Percentiles rank a stretch among this genome's conserved stretches.
Conservation (phyloP, 2,329 filamentous ascomycete species). For the Ascochyta rabiei region DNA sequence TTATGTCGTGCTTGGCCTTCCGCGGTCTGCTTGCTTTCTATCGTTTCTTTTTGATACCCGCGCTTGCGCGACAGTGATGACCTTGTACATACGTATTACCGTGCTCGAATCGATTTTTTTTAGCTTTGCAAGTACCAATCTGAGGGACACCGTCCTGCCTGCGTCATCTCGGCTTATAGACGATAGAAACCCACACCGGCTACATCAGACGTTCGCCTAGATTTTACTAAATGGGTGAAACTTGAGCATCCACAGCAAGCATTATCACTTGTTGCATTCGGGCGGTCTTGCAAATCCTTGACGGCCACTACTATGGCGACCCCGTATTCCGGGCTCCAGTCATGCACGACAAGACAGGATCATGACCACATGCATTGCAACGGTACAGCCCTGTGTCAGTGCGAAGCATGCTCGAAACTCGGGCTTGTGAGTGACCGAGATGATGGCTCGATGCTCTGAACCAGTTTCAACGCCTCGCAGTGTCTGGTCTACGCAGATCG, state of each 20-base stretch:
- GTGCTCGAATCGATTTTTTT: background rate
- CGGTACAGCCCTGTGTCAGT: background rate
- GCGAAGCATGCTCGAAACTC: background rate
- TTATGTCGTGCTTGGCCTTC: background rate
- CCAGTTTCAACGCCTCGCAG: slow-evolving; percentile 5
- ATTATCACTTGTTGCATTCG: no score
- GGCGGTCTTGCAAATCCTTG: background rate
- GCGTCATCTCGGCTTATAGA: background rate
- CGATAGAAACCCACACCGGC: no score
- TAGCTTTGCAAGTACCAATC: background rate
- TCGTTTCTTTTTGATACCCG: slow-evolving; percentile 12
- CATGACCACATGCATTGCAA: background rate
- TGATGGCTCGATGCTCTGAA: background rate
- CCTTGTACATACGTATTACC: slow-evolving; percentile 10
- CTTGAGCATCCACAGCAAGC: no score
- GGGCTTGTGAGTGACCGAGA: background rate
- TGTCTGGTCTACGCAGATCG: slow-evolving; percentile 2
- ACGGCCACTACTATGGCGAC: slow-evolving; percentile 5
- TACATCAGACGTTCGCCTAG: background rate
- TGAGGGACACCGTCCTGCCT: no score
- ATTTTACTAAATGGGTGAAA: background rate
- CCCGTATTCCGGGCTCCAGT: background rate
- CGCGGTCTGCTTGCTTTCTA: background rate
- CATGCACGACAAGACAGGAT: slow-evolving; percentile 11
- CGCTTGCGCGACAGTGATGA: slow-evolving; percentile 4